Base-by-base conservation (phyloP, 345 rosid genomes). In the Salix koriyanagi region DNA sequence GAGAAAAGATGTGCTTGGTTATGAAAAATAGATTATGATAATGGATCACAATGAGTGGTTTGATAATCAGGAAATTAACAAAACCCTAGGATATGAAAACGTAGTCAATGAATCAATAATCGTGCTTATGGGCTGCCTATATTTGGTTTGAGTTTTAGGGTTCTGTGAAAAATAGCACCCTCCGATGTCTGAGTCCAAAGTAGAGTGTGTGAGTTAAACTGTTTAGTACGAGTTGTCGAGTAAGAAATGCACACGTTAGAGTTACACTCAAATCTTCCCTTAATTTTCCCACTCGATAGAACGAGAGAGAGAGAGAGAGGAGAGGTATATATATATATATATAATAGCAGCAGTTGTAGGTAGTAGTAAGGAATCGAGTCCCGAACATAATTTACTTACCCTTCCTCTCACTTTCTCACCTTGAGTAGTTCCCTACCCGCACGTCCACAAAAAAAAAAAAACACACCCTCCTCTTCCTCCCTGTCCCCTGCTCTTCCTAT, bases 401-500 rank as follows among this genome's bases (percentile, higher is more conserved):
- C 75, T 61, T 79, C 69, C 71, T 52, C 44, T 80, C 78, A 4
- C 78, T 79, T 83, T 82, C 75, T 85, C 67, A 75, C 80, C 79
- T 69, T 70, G 37, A 62, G 70, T 82, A 69, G 25, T 46, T 80
- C 81, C 86, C 90, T 83, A 83, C 83, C 78, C 90, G 86, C 90
- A 84, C 88, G 92, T 84, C 91, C 92, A 88, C 92, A 87, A 84
- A 91, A 85, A 6, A 85, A 6, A 41, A 23, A 23, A 85, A 6
- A 41, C 13, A 67, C 48, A 36, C 72, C 74, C 81, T 69, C 80
- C 75, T 72, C 74, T 81, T 71, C 74, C 54, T 78, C 80, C 70
- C 73, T 79, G 68, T 76, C 54, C 76, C 73, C 73, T 30, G 65
- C 77, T 61, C n/a, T 58, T 60, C 34, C 67, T 9, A 19, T 70